These are phyloP conservation scores for Emiliania huxleyi DNA, from an alignment of 78 protist species.

Conservation along the genomic window DNA sequence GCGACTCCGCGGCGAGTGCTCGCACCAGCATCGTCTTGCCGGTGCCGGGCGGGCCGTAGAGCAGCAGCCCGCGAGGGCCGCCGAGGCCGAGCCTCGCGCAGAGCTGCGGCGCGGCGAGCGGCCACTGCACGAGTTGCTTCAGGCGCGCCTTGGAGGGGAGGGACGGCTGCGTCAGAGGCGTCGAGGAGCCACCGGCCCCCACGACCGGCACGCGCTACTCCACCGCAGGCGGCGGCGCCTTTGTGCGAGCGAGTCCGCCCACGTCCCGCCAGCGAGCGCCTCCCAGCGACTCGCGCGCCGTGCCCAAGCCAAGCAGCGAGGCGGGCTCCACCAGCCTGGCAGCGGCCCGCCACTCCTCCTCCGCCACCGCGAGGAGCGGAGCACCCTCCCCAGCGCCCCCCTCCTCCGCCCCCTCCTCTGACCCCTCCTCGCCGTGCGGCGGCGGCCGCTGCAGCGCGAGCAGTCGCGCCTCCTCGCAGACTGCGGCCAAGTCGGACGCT, in stretches of 20 bases:
- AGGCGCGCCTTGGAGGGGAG: neutral
- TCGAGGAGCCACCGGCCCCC: too few species aligned
- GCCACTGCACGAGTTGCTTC: neutral
- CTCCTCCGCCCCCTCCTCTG: neutral
- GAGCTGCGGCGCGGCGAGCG: neutral
- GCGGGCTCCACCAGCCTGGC: neutral
- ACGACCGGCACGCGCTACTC: too few species aligned
- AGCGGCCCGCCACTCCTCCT: neutral
- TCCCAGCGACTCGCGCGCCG: neutral
- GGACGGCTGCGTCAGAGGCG: too few species aligned
- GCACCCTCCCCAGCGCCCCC: neutral
- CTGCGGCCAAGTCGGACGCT: neutral
- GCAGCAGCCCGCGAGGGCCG: neutral
- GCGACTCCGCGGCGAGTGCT: neutral
- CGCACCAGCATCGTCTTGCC: neutral
- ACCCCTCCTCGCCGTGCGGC: neutral
- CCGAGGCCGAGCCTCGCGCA: neutral
- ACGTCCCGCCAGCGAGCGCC: neutral
- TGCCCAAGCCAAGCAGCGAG: neutral
- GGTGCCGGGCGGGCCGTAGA: conserved; percentile 21
- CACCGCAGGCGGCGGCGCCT: too few species aligned
- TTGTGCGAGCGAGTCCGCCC: neutral
- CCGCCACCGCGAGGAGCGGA: neutral
- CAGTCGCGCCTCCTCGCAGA: neutral
- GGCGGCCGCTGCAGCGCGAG: neutral